These are phyloP conservation scores for Ilyonectria robusta DNA, from an alignment of 2,329 filamentous ascomycete genomes.

Conservation along the genomic window DNA sequence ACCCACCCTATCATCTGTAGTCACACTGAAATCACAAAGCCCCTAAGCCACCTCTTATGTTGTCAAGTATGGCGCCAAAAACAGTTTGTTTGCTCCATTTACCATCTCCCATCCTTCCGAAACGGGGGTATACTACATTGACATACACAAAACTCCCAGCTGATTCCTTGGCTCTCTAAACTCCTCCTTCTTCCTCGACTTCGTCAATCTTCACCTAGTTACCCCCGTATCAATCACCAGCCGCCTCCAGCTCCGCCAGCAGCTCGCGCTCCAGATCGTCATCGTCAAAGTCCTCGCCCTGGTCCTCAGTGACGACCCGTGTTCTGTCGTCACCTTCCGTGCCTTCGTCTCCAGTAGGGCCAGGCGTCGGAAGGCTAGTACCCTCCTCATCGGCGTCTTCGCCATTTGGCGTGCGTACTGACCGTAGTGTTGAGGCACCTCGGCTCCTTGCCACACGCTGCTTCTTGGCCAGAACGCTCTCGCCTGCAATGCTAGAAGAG, in stretches of 20 bases:
- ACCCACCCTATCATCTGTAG: neutral
- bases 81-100: constrained; percentile 8
- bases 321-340: constrained; percentile 50
- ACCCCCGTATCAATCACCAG: constrained; percentile 43
- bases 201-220: constrained; percentile 8
- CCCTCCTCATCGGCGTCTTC: constrained; percentile 51
- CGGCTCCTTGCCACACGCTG: constrained; percentile 62
- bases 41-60: neutral
- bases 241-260: constrained; percentile 70
- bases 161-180: constrained; percentile 24
- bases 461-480: constrained; percentile 65
- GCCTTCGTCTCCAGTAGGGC: constrained; percentile 53
- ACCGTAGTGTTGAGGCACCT: constrained; percentile 63
- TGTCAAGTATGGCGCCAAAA: neutral
- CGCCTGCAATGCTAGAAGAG: constrained; percentile 46
- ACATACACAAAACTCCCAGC: constrained; percentile 33
- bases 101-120: constrained; percentile 22
- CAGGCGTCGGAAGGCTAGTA: constrained; percentile 58
- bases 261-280: constrained; percentile 76
- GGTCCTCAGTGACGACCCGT: constrained; percentile 42
- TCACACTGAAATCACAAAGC: neutral
- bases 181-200: constrained; percentile 7
- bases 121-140: constrained; percentile 33
- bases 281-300: constrained; percentile 62
- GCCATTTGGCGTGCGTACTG: constrained; percentile 59